These are phyloP conservation scores for Madurella mycetomatis DNA, from an alignment of 2,329 filamentous ascomycete genomes.

Conservation along the genomic window DNA sequence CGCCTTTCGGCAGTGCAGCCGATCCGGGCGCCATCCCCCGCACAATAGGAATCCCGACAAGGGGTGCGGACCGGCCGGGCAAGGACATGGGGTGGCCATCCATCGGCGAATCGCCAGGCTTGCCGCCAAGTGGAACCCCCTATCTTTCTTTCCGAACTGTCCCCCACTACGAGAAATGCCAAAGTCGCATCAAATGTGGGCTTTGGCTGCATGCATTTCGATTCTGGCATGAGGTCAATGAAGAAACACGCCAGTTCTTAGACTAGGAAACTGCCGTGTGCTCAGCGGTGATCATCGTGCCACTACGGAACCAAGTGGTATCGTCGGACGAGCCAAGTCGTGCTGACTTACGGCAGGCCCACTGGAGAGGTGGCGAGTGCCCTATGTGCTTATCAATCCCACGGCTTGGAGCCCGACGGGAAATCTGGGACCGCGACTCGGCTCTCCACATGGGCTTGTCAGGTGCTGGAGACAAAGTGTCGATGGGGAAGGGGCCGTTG, in stretches of 20 bases:
- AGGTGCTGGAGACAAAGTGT: too few relatives aligned
- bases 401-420: too few relatives aligned
- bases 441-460: too few relatives aligned
- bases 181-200: constrained; percentile 7
- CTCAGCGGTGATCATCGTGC: constrained; percentile 1
- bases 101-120: constrained; percentile 18
- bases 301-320: not conserved
- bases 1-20: constrained; percentile 11
- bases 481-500: too few relatives aligned
- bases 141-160: not conserved
- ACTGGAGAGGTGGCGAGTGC: not conserved
- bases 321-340: not conserved
- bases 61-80: constrained; percentile 10
- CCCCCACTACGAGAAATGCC: not conserved
- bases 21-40: constrained; percentile 5
- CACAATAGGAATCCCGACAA: constrained; percentile 10
- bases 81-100: constrained; percentile 4
- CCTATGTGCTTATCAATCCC: not conserved
- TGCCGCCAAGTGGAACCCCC: constrained; percentile 7
- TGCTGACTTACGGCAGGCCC: not conserved
- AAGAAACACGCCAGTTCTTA: not conserved
- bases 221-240: constrained; percentile 7
- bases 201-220: not conserved
- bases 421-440: too few relatives aligned
- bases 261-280: constrained; percentile 1